Evolutionary conservation across 345 rosid genomes (phyloP).

Genomic region (Lagerstroemia speciosa): DNA sequence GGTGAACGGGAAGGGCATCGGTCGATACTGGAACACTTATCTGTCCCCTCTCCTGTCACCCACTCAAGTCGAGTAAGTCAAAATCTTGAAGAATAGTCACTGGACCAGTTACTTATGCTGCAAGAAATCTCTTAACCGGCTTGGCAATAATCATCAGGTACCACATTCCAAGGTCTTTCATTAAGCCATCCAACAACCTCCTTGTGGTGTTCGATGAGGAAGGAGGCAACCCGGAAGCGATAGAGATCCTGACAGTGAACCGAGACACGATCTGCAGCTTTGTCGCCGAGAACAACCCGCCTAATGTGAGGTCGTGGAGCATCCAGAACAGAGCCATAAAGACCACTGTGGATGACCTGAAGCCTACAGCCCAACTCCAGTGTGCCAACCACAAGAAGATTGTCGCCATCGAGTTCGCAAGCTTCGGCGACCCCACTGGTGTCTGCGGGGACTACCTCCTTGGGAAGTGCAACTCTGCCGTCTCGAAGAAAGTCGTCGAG

Average conservation of each 20-base stretch:
- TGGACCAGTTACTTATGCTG: background rate
- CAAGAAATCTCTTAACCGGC: background rate
- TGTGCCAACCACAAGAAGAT: conserved; percentile 48
- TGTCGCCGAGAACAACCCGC: conserved; percentile 48
- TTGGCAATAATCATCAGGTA: conserved; percentile 30
- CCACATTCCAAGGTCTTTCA: conserved; percentile 74
- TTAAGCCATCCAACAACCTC: conserved; percentile 54
- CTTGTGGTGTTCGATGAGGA: conserved; percentile 73
- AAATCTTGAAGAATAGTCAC: background rate
- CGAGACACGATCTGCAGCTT: conserved; percentile 74
- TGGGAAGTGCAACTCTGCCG: conserved; percentile 41
- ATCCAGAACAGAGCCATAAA: conserved; percentile 6
- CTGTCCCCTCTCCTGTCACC: conserved; percentile 58
- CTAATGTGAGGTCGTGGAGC: conserved; percentile 49
- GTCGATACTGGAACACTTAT: conserved; percentile 74
- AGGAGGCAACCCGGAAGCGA: conserved; percentile 37
- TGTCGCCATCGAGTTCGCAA: conserved; percentile 58
- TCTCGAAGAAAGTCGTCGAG: conserved; percentile 50
- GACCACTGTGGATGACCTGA: no score
- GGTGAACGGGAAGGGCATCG: conserved; percentile 73
- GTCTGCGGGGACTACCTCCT: conserved; percentile 40
- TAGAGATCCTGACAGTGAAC: conserved; percentile 40
- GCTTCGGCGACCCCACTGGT: conserved; percentile 73
- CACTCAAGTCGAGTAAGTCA: conserved; percentile 52
- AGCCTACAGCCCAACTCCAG: conserved; percentile 38